These are phyloP conservation scores for Flaveria robusta DNA, from an alignment of 129 eudicot genomes.

Conservation along the genomic window DNA sequence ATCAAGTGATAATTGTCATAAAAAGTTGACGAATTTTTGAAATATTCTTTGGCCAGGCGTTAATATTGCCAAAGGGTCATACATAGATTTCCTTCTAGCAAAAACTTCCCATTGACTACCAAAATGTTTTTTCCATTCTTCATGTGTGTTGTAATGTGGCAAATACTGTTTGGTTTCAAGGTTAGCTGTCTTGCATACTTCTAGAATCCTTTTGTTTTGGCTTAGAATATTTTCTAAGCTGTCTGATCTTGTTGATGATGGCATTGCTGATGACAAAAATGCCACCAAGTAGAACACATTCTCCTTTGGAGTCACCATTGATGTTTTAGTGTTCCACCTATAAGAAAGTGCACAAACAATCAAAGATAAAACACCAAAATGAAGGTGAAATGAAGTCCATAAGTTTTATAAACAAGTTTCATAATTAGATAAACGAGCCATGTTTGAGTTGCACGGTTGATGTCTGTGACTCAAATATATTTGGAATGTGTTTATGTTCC, in stretches of 20 bases:
- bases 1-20: constrained; percentile 27
- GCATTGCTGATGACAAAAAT: constrained; percentile 77
- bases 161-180: constrained; percentile 83
- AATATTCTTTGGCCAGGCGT: constrained; percentile 97
- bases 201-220: constrained; percentile 67
- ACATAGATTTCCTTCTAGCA: constrained; percentile 57
- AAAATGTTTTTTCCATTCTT: constrained; percentile 82
- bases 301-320: constrained; percentile 82
- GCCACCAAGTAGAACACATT: constrained; percentile 80
- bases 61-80: constrained; percentile 82
- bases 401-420: background rate
- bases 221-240: constrained; percentile 61
- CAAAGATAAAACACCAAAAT: background rate
- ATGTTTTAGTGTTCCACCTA: constrained; percentile 83
- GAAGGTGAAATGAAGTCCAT: background rate
- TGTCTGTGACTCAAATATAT: background rate
- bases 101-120: constrained; percentile 76
- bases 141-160: constrained; percentile 72
- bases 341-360: background rate
- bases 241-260: constrained; percentile 73
- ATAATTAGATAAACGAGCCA: background rate
- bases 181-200: constrained; percentile 47
- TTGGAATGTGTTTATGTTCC: background rate
- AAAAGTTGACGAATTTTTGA: constrained; percentile 44
- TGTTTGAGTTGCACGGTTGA: background rate